A percentile compares a stretch with the other conserved stretches of the same genome.
These are phyloP conservation scores for Vachellia collinsii DNA, from an alignment of 306 rosid species.

Conservation along the genomic window DNA sequence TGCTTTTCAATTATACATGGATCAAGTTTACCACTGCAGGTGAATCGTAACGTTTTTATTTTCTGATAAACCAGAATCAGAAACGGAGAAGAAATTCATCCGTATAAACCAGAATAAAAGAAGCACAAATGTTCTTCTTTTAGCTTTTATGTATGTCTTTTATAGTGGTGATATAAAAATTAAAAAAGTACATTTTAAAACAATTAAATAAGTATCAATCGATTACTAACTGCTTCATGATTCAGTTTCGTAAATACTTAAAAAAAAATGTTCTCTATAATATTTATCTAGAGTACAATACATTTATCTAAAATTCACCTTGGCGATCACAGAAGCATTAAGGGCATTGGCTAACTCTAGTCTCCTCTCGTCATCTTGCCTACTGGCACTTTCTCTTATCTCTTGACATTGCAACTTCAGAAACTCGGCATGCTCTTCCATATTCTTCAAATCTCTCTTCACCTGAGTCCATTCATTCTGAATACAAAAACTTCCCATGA, in stretches of 20 bases:
- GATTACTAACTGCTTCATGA: background rate
- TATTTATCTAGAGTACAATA: background rate
- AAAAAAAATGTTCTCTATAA: background rate
- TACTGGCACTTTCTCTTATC: background rate
- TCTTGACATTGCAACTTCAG: background rate
- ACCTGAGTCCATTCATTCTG: slow-evolving; percentile 5
- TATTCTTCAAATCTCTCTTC: background rate
- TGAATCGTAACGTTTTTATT: background rate
- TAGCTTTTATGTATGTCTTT: background rate
- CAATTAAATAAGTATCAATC: background rate
- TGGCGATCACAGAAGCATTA: background rate
- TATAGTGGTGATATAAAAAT: background rate
- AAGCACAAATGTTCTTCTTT: background rate
- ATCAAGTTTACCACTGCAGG: background rate
- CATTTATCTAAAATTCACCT: background rate
- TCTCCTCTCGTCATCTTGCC: background rate
- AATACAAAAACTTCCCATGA: background rate
- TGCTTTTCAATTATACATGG: background rate
- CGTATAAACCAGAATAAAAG: background rate
- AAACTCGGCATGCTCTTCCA: background rate
- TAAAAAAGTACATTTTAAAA: background rate
- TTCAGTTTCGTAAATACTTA: background rate
- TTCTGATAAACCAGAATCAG: background rate
- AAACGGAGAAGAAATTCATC: background rate
- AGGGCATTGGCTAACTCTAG: background rate